phyloP scores from a whole-genome alignment of 2,329 filamentous ascomycete genomes.

The Trichophyton equinum region DNA sequence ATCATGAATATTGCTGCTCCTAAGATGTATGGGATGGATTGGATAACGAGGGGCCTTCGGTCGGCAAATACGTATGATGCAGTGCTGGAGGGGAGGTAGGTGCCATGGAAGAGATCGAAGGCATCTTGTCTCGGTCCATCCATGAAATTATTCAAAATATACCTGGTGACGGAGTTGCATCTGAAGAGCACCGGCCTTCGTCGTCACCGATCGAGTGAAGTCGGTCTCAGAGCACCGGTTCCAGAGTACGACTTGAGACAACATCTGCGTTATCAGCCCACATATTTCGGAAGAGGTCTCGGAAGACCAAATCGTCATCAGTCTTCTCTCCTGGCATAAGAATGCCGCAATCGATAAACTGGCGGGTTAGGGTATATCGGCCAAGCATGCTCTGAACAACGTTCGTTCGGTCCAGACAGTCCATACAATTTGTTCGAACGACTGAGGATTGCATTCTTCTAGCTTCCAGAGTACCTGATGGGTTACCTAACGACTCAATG shows the following conservation, averaged over 20 bases:
- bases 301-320: constrained; percentile 68
- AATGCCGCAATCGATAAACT: constrained; percentile 73
- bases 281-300: constrained; percentile 85
- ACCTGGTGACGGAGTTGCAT: constrained; percentile 79
- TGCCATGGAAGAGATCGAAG: constrained; percentile 85
- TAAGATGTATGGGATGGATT: constrained; percentile 84
- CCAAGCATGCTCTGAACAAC: constrained; percentile 96
- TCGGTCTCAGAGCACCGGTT: constrained; percentile 94
- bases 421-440: constrained; percentile 97
- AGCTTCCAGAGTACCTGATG: constrained; percentile 61
- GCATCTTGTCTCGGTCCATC: constrained; percentile 91
- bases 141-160: constrained; percentile 84
- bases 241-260: constrained; percentile 85
- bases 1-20: constrained; percentile 78
- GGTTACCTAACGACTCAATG: constrained; percentile 64
- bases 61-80: constrained; percentile 72
- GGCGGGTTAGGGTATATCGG: constrained; percentile 74
- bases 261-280: constrained; percentile 99
- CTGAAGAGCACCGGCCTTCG: constrained; percentile 69
- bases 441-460: constrained; percentile 75
- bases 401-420: constrained; percentile 94
- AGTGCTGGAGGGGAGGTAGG: constrained; percentile 62
- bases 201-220: constrained; percentile 95
- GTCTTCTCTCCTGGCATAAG: constrained; percentile 65
- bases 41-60: constrained; percentile 70